Conservation (phyloP, 2,329 filamentous ascomycete genomes). For the Aspergillus hiratsukae region DNA sequence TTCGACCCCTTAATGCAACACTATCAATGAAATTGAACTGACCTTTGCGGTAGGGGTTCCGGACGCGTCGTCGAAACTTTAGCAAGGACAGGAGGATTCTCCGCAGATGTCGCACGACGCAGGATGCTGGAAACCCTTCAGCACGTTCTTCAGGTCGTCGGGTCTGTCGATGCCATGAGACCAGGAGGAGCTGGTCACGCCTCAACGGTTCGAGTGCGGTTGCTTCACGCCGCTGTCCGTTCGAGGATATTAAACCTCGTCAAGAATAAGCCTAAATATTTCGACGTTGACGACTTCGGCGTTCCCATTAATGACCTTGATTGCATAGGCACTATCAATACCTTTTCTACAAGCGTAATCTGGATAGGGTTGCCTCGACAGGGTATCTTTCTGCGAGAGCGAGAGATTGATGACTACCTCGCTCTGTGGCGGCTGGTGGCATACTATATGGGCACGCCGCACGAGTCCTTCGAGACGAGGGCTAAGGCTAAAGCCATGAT, state of each 20-base stretch:
- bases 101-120: slow-evolving; percentile 60
- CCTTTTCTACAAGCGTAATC: slow-evolving; percentile 64
- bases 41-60: slow-evolving; percentile 49
- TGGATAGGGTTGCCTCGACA: slow-evolving; percentile 68
- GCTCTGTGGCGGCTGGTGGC: slow-evolving; percentile 73
- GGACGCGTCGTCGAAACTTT: slow-evolving; percentile 69
- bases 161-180: slow-evolving; percentile 59
- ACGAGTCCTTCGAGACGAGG: slow-evolving; percentile 55
- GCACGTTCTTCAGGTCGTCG: slow-evolving; percentile 67
- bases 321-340: slow-evolving; percentile 64
- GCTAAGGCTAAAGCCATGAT: slow-evolving; percentile 57
- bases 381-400: slow-evolving; percentile 59
- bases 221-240: slow-evolving; percentile 65
- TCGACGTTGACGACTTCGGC: slow-evolving; percentile 54
- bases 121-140: slow-evolving; percentile 70
- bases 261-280: slow-evolving; percentile 56
- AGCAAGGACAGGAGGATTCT: slow-evolving; percentile 69
- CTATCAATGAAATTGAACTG: background rate
- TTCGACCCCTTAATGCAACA: slow-evolving; percentile 8
- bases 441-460: slow-evolving; percentile 66
- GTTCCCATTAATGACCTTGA: slow-evolving; percentile 74
- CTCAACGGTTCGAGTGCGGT: slow-evolving; percentile 62
- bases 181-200: slow-evolving; percentile 64
- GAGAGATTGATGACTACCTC: slow-evolving; percentile 65
- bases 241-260: slow-evolving; percentile 60